Conservation (phyloP, 768 basidiomycete genomes). For the Sutorius australiensis region DNA sequence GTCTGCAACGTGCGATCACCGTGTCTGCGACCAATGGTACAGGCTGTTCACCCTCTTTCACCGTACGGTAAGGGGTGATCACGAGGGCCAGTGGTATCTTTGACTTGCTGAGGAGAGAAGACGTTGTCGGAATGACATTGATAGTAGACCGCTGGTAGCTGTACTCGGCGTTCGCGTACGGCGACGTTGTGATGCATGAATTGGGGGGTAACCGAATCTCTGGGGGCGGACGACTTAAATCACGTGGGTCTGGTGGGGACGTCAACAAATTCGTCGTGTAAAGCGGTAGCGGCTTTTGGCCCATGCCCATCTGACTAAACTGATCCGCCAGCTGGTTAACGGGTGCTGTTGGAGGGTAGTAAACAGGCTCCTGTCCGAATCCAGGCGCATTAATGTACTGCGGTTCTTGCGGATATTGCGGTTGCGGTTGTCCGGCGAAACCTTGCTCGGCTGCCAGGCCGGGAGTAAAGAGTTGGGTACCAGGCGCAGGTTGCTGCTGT, state of each 20-base stretch:
- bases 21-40: constrained; percentile 92
- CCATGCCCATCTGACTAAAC: constrained; percentile 86
- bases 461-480: constrained; percentile 76
- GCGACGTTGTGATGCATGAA: constrained; percentile 73
- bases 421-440: constrained; percentile 59
- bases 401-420: constrained; percentile 42
- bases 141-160: constrained; percentile 91
- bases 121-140: constrained; percentile 89
- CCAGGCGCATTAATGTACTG: constrained; percentile 45
- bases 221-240: constrained; percentile 77
- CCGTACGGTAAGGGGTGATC: constrained; percentile 84
- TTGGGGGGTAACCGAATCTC: constrained; percentile 87
- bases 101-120: constrained; percentile 80
- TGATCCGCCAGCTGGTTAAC: constrained; percentile 73
- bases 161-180: constrained; percentile 77
- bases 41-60: constrained; percentile 77
- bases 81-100: constrained; percentile 89
- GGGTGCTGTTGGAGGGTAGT: constrained; percentile 36
- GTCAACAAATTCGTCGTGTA: constrained; percentile 91
- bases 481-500: constrained; percentile 33
- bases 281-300: constrained; percentile 73
- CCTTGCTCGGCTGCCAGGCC: constrained; percentile 69
- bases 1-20: constrained; percentile 91
- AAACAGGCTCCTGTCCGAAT: constrained; percentile 42
- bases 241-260: constrained; percentile 86